These are phyloP conservation scores for Tylopilus rubrobrunneus DNA, from an alignment of 768 basidiomycete genomes.

Conservation along the genomic window DNA sequence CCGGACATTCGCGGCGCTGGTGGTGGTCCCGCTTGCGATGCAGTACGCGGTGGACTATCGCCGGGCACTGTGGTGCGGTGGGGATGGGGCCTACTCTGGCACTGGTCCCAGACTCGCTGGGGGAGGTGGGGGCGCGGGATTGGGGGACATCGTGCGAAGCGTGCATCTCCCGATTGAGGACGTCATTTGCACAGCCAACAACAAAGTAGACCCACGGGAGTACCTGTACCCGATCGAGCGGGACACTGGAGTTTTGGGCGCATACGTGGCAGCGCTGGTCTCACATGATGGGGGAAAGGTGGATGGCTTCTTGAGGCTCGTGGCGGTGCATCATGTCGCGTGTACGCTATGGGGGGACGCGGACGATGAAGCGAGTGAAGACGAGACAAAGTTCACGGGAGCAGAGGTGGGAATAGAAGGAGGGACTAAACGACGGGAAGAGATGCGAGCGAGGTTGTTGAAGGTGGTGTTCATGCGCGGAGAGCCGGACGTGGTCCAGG, in stretches of 20 bases:
- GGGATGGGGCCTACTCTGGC: constrained; percentile 27
- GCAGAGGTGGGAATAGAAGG: constrained; percentile 9
- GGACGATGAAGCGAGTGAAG: constrained; percentile 15
- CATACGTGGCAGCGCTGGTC: constrained; percentile 52
- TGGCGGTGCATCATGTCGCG: constrained; percentile 80
- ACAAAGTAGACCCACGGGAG: constrained; percentile 41
- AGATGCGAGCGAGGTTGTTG: constrained; percentile 42
- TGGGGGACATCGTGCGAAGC: constrained; percentile 41
- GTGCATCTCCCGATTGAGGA: constrained; percentile 49
- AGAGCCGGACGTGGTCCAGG: constrained; percentile 40
- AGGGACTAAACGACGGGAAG: constrained; percentile 30
- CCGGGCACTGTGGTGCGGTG: constrained; percentile 79
- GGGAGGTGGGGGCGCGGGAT: neutral
- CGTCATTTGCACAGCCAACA: constrained; percentile 35
- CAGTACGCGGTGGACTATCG: constrained; percentile 80
- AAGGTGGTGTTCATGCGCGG: constrained; percentile 51
- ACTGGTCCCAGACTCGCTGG: neutral
- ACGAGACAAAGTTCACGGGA: neutral
- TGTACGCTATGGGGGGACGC: constrained; percentile 72
- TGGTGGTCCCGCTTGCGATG: constrained; percentile 76
- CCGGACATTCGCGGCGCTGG: constrained; percentile 64
- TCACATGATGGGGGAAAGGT: constrained; percentile 31
- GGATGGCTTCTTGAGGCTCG: constrained; percentile 57
- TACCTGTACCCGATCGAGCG: constrained; percentile 72
- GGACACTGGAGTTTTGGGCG: constrained; percentile 55